Base-by-base conservation (phyloP, 306 rosid genomes). In the Rubus parviflorus region DNA sequence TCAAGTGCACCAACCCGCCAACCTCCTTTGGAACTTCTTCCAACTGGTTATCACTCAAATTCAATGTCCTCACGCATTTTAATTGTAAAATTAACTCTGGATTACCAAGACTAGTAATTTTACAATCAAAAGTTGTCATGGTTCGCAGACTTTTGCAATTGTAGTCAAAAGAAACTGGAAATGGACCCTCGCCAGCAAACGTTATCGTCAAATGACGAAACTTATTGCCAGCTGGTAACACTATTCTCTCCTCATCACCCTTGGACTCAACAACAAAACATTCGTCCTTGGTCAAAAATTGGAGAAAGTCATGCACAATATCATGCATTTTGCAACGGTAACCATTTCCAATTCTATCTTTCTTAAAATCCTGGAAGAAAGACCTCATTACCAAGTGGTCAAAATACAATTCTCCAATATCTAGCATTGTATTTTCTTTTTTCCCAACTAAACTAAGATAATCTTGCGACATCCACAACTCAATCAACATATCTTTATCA, bases 101-200 rank as follows among this genome's bases (percentile, higher is more conserved):
- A 0, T 0, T 6, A 30, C 35, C 35, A 0, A 75, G 0, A 0
- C 0, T 10, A 8, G 0, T 0, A 30, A 0, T 8, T 3, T 5
- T 0, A 20, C n/a, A 63, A 8, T 0, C 0, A 49, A 20, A 5
- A 17, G 3, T 14, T 2, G 61, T 0, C 2, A 22, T 5, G 0
- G 7, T 57, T 13, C 37, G 4, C 9, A 22, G 5, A 22, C 15
- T 22, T 0, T 57, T 10, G 37, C 10, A 17, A 7, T 6, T 1
- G 3, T 30, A 30, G 35, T 53, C n/a, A 15, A 51, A 5, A 51
- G 57, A 51, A 51, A 17, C 20, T 0, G 35, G 35, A 30, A 30
- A 30, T 30, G 35, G 35, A 30, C 35, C 35, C 1, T 1, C 2
- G 62, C 5, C 14, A 0, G 63, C 35, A 8, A 2, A 9, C 4